These are phyloP conservation scores for Symbiodinium natans DNA, from an alignment of 73 alveolate species.

Conservation along the genomic window DNA sequence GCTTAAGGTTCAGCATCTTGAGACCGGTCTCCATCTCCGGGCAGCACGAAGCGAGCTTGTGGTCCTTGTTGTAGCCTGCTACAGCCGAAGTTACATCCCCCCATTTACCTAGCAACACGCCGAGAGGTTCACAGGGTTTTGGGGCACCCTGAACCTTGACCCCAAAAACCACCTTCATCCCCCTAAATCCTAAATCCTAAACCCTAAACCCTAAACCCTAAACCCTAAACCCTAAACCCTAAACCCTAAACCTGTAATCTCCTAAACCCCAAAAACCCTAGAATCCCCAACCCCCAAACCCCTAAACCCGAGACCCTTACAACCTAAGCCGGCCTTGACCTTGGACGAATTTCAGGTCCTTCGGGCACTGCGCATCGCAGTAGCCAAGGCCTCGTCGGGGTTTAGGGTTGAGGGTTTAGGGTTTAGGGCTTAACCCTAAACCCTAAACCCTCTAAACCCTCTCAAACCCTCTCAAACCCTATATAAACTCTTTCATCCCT, in stretches of 20 bases:
- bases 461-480: too few relatives aligned
- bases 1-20: neutral
- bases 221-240: too few relatives aligned
- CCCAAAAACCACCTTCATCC: neutral
- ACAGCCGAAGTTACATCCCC: neutral
- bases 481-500: too few relatives aligned
- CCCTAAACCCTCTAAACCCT: too few relatives aligned
- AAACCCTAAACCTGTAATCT: too few relatives aligned
- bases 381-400: conserved; percentile 53
- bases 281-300: too few relatives aligned
- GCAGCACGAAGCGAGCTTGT: conserved; percentile 63
- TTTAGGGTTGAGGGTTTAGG: neutral
- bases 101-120: too few relatives aligned
- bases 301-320: too few relatives aligned
- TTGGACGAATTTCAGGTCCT: conserved; percentile 71
- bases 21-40: conserved; percentile 58
- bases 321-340: conserved; percentile 49
- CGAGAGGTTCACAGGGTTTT: too few relatives aligned
- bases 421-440: neutral
- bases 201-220: neutral
- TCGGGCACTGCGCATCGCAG: conserved; percentile 86
- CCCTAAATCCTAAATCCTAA: neutral
- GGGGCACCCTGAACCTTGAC: neutral
- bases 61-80: conserved; percentile 48
- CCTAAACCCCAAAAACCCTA: too few relatives aligned